Base-by-base conservation (phyloP, 2,329 filamentous ascomycete species). In the Phyllosticta capitalensis region DNA sequence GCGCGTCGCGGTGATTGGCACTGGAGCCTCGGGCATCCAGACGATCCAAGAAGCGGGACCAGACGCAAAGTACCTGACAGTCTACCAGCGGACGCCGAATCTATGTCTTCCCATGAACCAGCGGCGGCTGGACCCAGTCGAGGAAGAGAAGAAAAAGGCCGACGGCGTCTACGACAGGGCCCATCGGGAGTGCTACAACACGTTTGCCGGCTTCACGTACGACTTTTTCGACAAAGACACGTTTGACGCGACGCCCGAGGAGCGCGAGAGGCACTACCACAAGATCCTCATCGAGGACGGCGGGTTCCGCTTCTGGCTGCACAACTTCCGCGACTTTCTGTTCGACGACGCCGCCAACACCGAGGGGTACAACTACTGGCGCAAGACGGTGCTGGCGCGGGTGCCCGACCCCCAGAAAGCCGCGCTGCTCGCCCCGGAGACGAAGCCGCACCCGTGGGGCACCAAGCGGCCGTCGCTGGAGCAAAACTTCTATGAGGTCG, bases 401-500 rank as follows among this genome's bases (percentile, higher is more conserved):
- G 61, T 66, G n/a, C 65, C 67, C 49, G 74, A 83, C 64, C 71
- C 78, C 64, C 67, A 68, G 56, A 79, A 83, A 9, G 79, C 78
- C 69, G 72, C 78, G 58, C 73, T 75, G 21, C 67, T 83, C 14
- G 81, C 82, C 51, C 81, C 81, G 0, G 68, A 75, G 75, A 63
- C 73, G 77, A 59, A 59, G 51, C 52, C 57, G 53, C 59, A 71
- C 79, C 50, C 74, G 81, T 64, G 83, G 79, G 0, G 81, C 79
- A 0, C 79, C 14, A 56, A 60, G 58, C 54, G 77, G 0, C 75
- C 78, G 17, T 51, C 54, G 22, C 17, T 59, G 24, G 68, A 68
- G 48, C 62, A 66, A 7, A 71, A 72, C 24, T 76, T 75, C 61
- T 71, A 75, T 50, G 74, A 76, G 56, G 69, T 72, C 3, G 64